Conservation (phyloP, 306 rosid genomes). For the Rosa persica region DNA sequence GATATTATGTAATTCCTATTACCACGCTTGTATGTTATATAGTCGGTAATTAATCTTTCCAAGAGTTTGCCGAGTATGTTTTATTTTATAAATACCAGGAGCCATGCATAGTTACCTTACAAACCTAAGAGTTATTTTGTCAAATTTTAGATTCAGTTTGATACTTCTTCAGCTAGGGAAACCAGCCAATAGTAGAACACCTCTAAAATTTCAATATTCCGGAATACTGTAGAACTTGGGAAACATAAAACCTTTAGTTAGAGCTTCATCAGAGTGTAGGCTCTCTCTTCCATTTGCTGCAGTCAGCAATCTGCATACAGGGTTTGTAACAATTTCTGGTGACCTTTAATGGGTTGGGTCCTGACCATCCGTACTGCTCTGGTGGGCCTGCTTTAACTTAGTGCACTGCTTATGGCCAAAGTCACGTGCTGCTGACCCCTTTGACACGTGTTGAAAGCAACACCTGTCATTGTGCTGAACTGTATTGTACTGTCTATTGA, state of each 20-base stretch:
- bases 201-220: neutral
- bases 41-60: neutral
- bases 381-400: neutral
- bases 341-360: neutral
- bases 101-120: neutral
- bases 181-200: neutral
- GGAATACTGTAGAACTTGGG: neutral
- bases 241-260: neutral
- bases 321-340: neutral
- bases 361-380: constrained; percentile 6
- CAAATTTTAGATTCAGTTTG: neutral
- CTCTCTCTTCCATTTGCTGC: neutral
- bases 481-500: neutral
- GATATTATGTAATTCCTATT: constrained; percentile 1
- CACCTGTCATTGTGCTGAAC: neutral
- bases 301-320: neutral
- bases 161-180: neutral
- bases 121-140: neutral
- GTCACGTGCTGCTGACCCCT: constrained; percentile 13
- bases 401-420: neutral
- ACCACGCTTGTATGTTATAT: neutral
- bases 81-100: neutral
- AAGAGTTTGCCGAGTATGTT: neutral
- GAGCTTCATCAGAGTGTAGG: no score
- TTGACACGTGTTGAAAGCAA: constrained; percentile 2